A percentile compares a stretch with the other conserved stretches of the same genome.
Conservation (phyloP, 129 eudicot genomes). For the Centella asiatica region DNA sequence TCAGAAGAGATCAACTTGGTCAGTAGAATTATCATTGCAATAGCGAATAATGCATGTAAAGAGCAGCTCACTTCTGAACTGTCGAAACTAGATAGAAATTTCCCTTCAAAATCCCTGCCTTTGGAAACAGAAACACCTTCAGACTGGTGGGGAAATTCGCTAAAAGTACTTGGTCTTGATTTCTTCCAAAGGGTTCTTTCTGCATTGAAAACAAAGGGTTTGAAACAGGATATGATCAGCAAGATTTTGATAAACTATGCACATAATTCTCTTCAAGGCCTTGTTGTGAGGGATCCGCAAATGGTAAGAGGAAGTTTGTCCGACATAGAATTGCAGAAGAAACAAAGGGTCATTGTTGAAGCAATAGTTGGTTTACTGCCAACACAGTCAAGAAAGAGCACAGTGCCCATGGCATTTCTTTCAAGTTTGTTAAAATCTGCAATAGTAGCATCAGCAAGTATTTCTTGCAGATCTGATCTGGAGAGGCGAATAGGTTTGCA, state of each 20-base stretch:
- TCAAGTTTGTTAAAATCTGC: constrained; percentile 80
- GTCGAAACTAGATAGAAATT: constrained; percentile 64
- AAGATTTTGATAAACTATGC: constrained; percentile 76
- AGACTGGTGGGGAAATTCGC: constrained; percentile 93
- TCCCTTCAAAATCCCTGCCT: constrained; percentile 32
- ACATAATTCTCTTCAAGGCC: constrained; percentile 70
- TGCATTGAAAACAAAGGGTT: constrained; percentile 68
- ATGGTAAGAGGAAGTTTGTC: constrained; percentile 40
- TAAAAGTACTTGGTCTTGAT: constrained; percentile 53
- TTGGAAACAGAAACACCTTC: constrained; percentile 45
- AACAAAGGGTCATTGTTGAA: constrained; percentile 66
- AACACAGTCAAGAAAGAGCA: constrained; percentile 71
- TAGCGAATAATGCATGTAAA: constrained; percentile 81
- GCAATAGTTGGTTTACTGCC: constrained; percentile 69
- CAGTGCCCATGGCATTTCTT: constrained; percentile 92
- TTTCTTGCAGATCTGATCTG: constrained; percentile 79
- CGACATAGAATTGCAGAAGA: constrained; percentile 66
- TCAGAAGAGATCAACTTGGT: constrained; percentile 78
- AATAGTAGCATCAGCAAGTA: constrained; percentile 54
- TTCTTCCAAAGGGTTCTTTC: constrained; percentile 75
- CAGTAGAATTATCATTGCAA: constrained; percentile 42
- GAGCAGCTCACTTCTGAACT: constrained; percentile 82
- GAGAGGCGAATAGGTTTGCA: constrained; percentile 94
- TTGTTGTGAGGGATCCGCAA: constrained; percentile 50
- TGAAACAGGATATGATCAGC: constrained; percentile 82